Conservation (phyloP, 306 rosid genomes). For the Leucaena leucocephala region DNA sequence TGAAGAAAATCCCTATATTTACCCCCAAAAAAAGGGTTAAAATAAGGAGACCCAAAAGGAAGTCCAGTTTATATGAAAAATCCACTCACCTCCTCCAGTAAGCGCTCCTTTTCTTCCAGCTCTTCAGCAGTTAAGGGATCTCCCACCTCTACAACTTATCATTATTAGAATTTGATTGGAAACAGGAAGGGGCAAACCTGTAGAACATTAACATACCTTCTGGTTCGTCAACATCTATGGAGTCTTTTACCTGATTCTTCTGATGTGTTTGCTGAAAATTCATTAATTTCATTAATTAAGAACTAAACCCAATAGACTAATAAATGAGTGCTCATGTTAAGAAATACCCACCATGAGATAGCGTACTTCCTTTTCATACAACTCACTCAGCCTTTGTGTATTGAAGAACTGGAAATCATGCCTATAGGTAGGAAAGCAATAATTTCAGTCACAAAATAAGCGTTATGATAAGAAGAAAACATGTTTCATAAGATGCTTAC, state of each 20-base stretch:
- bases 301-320: constrained; percentile 22
- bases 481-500: constrained; percentile 52
- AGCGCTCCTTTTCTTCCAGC: constrained; percentile 88
- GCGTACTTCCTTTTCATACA: constrained; percentile 98
- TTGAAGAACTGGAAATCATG: constrained; percentile 98
- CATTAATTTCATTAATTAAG: constrained; percentile 9
- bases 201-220: constrained; percentile 65
- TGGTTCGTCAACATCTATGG: constrained; percentile 91
- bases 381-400: constrained; percentile 90
- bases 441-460: constrained; percentile 16
- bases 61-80: constrained; percentile 24
- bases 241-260: constrained; percentile 93
- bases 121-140: constrained; percentile 97
- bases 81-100: constrained; percentile 70
- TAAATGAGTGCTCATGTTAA: constrained; percentile 13
- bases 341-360: constrained; percentile 79
- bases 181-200: neutral
- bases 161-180: constrained; percentile 4
- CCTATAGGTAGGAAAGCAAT: constrained; percentile 48
- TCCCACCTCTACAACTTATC: constrained; percentile 65
- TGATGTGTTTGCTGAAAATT: constrained; percentile 90
- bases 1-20: constrained; percentile 84
- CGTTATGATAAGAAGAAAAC: neutral
- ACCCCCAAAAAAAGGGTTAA: constrained; percentile 39
- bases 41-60: constrained; percentile 17